Evolutionary conservation across 805 yeast genomes (phyloP), one percentile per base, ranked within the genome.

Genomic region (Priceomyces melissophilus): DNA sequence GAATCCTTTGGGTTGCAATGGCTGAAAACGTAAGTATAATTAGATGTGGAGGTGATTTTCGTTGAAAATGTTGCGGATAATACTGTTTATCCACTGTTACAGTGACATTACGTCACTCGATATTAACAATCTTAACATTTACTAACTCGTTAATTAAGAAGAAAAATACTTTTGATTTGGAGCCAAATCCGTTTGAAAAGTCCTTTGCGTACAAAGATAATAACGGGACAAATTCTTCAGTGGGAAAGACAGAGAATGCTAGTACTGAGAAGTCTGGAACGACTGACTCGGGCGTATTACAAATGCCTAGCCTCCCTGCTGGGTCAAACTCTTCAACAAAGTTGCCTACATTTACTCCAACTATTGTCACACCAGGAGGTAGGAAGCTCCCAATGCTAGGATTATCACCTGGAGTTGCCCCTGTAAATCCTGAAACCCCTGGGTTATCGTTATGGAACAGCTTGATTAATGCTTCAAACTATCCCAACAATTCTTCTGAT

Each of bases 161-260:
- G 63, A 57, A 63, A 53, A 58, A 71, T 12, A 63, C 87, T 31
- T 78, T 87, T 53, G 91, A 84, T 45, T 69, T 89, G 43, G 99
- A 93, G 61, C 96, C 93, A 8, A 91, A 91, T 55, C 97, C 97
- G 3, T 91, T 91, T 58, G 99, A 91, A 62, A 86, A 84, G 61
- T 86, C 96, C 38, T 91, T 91, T 67, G 96, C 93, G n/a, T 65
- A 80, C 2, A 81, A 79, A 45, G 75, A 72, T 14, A 39, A 45
- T n/a, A 42, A 32, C 11, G 40, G 38, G 12, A 38, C 26, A 12
- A 32, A 3, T 16, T 13, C 15, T n/a, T n/a, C 33, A 10, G 26
- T 12, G 14, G 23, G 31, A 14, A 35, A 15, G 35, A 13, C 29
- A 35, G 34, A 33, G 29, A 32, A 32, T 11, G 38, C 15, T 20